Percentiles rank a stretch among this genome's conserved stretches.
phyloP scores from a whole-genome alignment of 2,329 filamentous ascomycete species.

The Aureobasidium sp. region DNA sequence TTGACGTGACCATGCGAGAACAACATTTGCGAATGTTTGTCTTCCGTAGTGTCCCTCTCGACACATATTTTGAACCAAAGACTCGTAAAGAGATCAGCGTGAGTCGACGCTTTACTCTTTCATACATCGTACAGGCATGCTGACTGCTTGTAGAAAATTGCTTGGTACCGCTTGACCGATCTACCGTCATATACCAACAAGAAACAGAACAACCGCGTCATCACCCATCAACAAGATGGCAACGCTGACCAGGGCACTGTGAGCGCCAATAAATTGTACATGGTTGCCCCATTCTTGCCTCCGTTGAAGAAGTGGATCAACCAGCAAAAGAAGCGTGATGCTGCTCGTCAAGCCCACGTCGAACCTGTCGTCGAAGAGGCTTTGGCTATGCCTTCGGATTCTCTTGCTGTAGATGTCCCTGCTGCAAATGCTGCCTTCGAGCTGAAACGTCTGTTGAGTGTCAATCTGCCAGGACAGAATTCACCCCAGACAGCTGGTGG shows the following conservation, averaged over 20 bases:
- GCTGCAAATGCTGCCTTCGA: slow-evolving; percentile 37
- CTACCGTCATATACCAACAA: slow-evolving; percentile 83
- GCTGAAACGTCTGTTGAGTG: slow-evolving; percentile 56
- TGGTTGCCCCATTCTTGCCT: slow-evolving; percentile 94
- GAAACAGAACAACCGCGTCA: slow-evolving; percentile 57
- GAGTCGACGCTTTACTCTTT: slow-evolving; percentile 8
- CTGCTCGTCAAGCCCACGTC: slow-evolving; percentile 17
- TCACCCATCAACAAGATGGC: slow-evolving; percentile 53
- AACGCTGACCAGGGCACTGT: slow-evolving; percentile 52
- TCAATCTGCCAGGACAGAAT: slow-evolving; percentile 23
- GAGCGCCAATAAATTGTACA: slow-evolving; percentile 93
- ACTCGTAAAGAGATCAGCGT: slow-evolving; percentile 96
- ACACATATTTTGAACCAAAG: slow-evolving; percentile 87
- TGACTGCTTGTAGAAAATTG: slow-evolving; percentile 67
- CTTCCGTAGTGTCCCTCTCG: slow-evolving; percentile 87
- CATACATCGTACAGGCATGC: neutral
- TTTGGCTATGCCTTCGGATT: slow-evolving; percentile 24
- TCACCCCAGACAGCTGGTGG: slow-evolving; percentile 39
- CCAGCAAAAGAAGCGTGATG: slow-evolving; percentile 81
- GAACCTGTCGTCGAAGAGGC: slow-evolving; percentile 18
- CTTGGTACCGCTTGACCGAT: slow-evolving; percentile 93
- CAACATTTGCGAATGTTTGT: slow-evolving; percentile 95
- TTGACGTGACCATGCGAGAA: slow-evolving; percentile 90
- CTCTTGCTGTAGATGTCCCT: neutral
- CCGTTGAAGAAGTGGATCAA: slow-evolving; percentile 91